A percentile compares a stretch with the other conserved stretches of the same genome.
Conservation (phyloP, 805 yeast genomes). For the Nakazawaea siamensis region DNA sequence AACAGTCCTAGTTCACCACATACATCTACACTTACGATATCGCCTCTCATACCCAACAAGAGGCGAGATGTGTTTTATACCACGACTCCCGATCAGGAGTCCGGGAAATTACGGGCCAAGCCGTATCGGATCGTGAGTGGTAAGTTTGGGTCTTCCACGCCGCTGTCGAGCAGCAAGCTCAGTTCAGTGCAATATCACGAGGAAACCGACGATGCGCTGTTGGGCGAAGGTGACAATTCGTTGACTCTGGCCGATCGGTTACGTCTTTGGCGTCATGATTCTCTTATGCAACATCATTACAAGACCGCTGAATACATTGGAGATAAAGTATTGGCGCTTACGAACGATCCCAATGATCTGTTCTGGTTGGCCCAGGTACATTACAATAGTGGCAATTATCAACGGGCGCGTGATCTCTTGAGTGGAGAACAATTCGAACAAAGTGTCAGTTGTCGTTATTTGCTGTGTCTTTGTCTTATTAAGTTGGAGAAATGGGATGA, state of each 20-base stretch:
- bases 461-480: slow-evolving; percentile 67
- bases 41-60: slow-evolving; percentile 46
- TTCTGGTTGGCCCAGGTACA: slow-evolving; percentile 94
- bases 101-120: slow-evolving; percentile 7
- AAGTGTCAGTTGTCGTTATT: slow-evolving; percentile 70
- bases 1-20: slow-evolving; percentile 38
- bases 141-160: slow-evolving; percentile 10
- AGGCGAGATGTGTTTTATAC: slow-evolving; percentile 22
- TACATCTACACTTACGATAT: slow-evolving; percentile 65
- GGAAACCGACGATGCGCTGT: too few relatives aligned
- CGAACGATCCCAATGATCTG: slow-evolving; percentile 87
- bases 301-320: slow-evolving; percentile 87
- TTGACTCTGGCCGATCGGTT: slow-evolving; percentile 77
- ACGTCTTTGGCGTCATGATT: slow-evolving; percentile 89
- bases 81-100: slow-evolving; percentile 23
- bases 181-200: too few relatives aligned
- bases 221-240: too few relatives aligned
- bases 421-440: slow-evolving; percentile 40
- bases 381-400: slow-evolving; percentile 65
- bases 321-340: slow-evolving; percentile 78
- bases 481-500: slow-evolving; percentile 78
- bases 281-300: slow-evolving; percentile 86
- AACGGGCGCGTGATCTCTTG: slow-evolving; percentile 69
- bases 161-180: slow-evolving; percentile 18
- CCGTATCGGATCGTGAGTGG: slow-evolving; percentile 13